Conservation (phyloP, 2,329 filamentous ascomycete species). For the Herpotrichia juniperi region DNA sequence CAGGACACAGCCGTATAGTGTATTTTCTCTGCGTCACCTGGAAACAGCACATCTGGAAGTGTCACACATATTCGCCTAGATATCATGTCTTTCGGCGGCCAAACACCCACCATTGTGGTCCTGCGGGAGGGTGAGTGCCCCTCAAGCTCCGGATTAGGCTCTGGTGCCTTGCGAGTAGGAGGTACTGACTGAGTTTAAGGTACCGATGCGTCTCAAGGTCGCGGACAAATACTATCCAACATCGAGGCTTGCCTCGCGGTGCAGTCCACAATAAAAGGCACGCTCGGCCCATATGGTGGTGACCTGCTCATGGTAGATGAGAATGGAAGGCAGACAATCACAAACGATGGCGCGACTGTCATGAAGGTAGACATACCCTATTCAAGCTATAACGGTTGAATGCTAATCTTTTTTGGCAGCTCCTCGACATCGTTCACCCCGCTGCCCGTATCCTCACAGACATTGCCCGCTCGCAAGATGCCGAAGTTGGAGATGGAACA, state of each 20-base stretch:
- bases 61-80: conserved; percentile 18
- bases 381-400: too few species aligned
- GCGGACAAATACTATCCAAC: conserved; percentile 95
- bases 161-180: not conserved
- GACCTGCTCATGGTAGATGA: conserved; percentile 94
- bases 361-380: conserved; percentile 76
- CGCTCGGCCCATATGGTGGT: conserved; percentile 93
- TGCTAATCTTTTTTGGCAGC: too few species aligned
- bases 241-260: conserved; percentile 98
- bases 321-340: conserved; percentile 96
- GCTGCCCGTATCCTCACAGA: conserved; percentile 97
- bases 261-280: conserved; percentile 93
- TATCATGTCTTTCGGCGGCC: conserved; percentile 93
- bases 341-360: conserved; percentile 97
- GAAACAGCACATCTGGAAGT: conserved; percentile 9
- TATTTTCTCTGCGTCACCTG: not conserved
- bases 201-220: conserved; percentile 96
- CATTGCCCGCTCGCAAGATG: conserved; percentile 98
- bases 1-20: not conserved
- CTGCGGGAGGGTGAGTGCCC: conserved; percentile 86
- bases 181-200: conserved; percentile 60
- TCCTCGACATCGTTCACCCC: conserved; percentile 97
- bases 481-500: conserved; percentile 97
- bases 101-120: conserved; percentile 97
- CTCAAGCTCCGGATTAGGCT: conserved; percentile 23